Conservation (phyloP, 805 yeast genomes). For the Kodamaea restingae region DNA sequence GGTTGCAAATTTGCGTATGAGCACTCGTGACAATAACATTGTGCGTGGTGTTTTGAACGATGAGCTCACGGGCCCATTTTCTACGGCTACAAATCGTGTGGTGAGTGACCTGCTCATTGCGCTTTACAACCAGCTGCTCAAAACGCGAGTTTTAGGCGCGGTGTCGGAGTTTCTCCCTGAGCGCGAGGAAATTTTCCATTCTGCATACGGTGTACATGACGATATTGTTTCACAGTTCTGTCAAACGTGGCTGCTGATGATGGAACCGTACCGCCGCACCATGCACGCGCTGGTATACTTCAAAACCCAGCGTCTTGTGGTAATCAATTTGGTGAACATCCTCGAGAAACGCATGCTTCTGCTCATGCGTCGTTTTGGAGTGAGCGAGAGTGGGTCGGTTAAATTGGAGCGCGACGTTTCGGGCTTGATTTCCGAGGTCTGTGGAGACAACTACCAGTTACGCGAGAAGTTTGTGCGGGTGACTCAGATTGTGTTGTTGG, state of each 20-base stretch:
- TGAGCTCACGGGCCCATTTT: conserved; percentile 33
- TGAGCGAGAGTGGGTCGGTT: conserved; percentile 80
- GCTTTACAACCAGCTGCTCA: conserved; percentile 47
- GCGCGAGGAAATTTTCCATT: conserved; percentile 6
- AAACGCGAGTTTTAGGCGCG: conserved; percentile 39
- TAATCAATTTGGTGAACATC: conserved; percentile 49
- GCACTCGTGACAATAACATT: conserved; percentile 17
- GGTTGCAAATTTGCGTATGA: conserved; percentile 14
- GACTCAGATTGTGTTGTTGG: conserved; percentile 77
- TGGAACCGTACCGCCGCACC: conserved; percentile 61
- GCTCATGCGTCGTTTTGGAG: conserved; percentile 50
- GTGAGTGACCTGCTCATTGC: conserved; percentile 39
- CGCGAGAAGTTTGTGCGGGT: conserved; percentile 76
- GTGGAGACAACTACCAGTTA: conserved; percentile 66
- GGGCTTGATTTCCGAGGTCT: conserved; percentile 65
- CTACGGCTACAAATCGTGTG: conserved; percentile 10
- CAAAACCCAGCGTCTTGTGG: conserved; percentile 46
- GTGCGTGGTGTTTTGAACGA: conserved; percentile 21
- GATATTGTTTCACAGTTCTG: conserved; percentile 45
- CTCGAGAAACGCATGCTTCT: conserved; percentile 68
- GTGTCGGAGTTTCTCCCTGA: conserved; percentile 43
- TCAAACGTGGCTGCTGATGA: conserved; percentile 58
- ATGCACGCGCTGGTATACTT: conserved; percentile 51
- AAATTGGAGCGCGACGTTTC: conserved; percentile 80
- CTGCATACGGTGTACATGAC: conserved; percentile 15